A percentile compares a stretch with the other conserved stretches of the same genome.
Conservation (phyloP, 352 stramenopile genomes). For the Phytopythium boreale region DNA sequence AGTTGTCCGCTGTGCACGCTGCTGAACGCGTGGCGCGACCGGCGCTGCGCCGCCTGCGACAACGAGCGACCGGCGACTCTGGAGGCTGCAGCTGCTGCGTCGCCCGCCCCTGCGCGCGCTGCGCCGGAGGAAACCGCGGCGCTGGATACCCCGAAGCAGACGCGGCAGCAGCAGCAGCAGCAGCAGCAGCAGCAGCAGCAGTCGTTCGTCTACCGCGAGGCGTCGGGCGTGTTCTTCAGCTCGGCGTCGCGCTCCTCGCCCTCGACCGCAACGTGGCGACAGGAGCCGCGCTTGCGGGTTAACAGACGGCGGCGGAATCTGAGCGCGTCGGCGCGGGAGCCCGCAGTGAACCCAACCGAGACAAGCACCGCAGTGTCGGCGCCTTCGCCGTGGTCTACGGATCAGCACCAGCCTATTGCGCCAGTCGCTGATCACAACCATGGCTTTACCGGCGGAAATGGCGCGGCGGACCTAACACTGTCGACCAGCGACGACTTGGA, state of each 20-base stretch:
- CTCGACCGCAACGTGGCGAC: conserved; percentile 16
- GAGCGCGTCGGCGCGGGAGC: not conserved
- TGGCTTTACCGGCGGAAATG: not conserved
- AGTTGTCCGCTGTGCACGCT: conserved; percentile 72
- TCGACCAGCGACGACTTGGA: conserved; percentile 3
- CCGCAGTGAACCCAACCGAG: not conserved
- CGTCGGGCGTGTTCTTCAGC: conserved; percentile 44
- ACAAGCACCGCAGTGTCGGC: not conserved
- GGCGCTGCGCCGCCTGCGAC: conserved; percentile 51
- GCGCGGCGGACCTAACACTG: not conserved
- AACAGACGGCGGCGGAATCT: conserved; percentile 22
- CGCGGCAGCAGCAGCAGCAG: not conserved
- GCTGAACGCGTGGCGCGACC: conserved; percentile 44
- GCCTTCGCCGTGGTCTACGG: not conserved
- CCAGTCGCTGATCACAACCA: not conserved
- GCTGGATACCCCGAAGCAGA: not conserved
- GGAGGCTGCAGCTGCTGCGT: conserved; percentile 4
- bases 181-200: not conserved
- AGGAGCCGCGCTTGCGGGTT: conserved; percentile 30
- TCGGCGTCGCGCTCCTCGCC: conserved; percentile 7
- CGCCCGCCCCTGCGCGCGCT: not conserved
- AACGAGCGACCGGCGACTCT: conserved; percentile 24
- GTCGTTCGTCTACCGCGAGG: conserved; percentile 15
- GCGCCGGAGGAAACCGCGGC: not conserved
- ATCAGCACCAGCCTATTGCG: not conserved